A percentile compares a stretch with the other conserved stretches of the same genome.
These are phyloP conservation scores for Neonectria sp. DNA, from an alignment of 2,329 filamentous ascomycete genomes.

Conservation along the genomic window DNA sequence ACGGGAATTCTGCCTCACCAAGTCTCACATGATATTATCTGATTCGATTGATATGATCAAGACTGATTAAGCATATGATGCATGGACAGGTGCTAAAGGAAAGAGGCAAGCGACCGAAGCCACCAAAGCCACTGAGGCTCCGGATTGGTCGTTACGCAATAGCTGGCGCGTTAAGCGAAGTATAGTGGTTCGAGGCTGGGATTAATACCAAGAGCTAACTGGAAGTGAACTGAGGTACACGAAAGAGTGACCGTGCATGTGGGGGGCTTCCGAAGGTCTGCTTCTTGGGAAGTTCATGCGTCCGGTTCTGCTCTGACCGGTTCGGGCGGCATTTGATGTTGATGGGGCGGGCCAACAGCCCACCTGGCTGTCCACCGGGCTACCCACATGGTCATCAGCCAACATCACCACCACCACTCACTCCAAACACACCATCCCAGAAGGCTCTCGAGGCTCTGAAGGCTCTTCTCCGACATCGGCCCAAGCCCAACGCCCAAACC, in stretches of 20 bases:
- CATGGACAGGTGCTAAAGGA: not conserved
- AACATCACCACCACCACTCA: not conserved
- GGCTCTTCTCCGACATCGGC: not conserved
- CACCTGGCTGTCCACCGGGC: not conserved
- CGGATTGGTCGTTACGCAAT: conserved; percentile 25
- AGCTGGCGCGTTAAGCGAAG: conserved; percentile 1
- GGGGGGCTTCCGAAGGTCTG: not conserved
- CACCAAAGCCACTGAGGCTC: not conserved
- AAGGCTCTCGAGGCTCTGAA: not conserved
- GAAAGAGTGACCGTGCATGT: not conserved
- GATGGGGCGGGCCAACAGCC: not conserved
- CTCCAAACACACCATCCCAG: not conserved
- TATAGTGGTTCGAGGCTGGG: conserved; percentile 23
- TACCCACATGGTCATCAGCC: no score
- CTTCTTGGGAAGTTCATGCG: not conserved
- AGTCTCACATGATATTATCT: conserved; percentile 42
- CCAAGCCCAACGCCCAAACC: no score
- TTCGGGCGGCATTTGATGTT: not conserved
- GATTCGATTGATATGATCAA: conserved; percentile 31
- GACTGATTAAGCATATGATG: conserved; percentile 3
- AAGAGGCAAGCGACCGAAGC: conserved; percentile 15
- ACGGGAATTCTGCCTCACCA: not conserved
- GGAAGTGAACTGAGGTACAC: conserved; percentile 11
- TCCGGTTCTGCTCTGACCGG: not conserved
- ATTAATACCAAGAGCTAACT: not conserved